Evolutionary conservation across 208 protist species (phyloP), one percentile per base, ranked within the genome.

Genomic region (Crithidia brevicula): DNA sequence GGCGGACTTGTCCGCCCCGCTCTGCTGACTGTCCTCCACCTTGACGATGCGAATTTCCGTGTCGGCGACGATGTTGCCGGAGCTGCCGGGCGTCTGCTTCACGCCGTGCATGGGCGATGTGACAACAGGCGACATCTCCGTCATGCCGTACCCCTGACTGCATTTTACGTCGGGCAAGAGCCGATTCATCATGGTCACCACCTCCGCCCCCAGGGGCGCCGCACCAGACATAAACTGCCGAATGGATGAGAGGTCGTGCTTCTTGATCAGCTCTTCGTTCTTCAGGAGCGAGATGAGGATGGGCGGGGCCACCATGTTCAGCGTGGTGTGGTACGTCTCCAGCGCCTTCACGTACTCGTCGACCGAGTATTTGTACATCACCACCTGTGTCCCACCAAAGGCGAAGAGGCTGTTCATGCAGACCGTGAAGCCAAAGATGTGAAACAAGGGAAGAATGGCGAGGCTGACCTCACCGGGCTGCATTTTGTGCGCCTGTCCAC

Each of bases 361-460:
- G 6, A 74, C 62, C 6, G 79, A 56, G 74, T 88, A 97, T 34
- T 69, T 72, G 20, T 65, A 58, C 50, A 94, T 49, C 5, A 71
- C 51, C 6, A 95, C 69, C 25, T 85, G 64, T 34, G 38, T 77
- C 8, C 30, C 47, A 4, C 69, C 68, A 13, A 23, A 15, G 27
- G 54, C 43, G 23, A 95, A 59, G 20, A 67, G 33, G 31, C 40
- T 34, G 43, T 63, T 69, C 34, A 93, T n/a, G 36, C 73, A 65
- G 15, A 79, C 33, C 6, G 89, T 82, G 52, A 95, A 74, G 18
- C 84, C 91, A 67, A 89, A 94, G 53, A 95, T 92, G 78, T 97
- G 92, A 47, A 86, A 97, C 11, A 86, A 77, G n/a, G 89, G 92
- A 6, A 97, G 51, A 13, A 93, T 59, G 56, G 72, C 60, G 33